Evolutionary conservation across 2,329 filamentous ascomycete genomes (phyloP).

Genomic region (Cadophora luteo-olivacea): DNA sequence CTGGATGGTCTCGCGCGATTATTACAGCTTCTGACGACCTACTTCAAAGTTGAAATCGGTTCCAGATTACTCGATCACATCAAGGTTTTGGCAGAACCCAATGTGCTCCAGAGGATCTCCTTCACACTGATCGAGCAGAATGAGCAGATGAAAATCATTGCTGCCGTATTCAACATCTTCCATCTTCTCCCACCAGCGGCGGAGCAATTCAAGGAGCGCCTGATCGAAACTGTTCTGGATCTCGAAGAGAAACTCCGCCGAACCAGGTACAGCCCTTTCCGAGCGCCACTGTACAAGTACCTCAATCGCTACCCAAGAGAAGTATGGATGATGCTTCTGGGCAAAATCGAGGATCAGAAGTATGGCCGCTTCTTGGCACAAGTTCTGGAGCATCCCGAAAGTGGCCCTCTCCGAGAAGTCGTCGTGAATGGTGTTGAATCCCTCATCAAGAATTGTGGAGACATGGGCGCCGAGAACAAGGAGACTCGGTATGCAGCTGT

Average conservation of each 20-base stretch:
- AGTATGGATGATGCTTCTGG: slow-evolving; percentile 80
- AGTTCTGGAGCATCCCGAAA: slow-evolving; percentile 77
- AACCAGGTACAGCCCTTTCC: slow-evolving; percentile 91
- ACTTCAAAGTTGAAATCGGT: slow-evolving; percentile 99
- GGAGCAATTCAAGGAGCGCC: slow-evolving; percentile 85
- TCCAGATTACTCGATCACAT: slow-evolving; percentile 92
- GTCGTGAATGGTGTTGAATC: slow-evolving; percentile 76
- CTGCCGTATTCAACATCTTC: slow-evolving; percentile 95
- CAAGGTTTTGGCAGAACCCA: slow-evolving; percentile 84
- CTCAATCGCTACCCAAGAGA: slow-evolving; percentile 92
- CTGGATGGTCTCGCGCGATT: slow-evolving; percentile 90
- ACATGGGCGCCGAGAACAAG: slow-evolving; percentile 67
- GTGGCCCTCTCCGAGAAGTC: slow-evolving; percentile 74
- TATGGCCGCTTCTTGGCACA: slow-evolving; percentile 94
- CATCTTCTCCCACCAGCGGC: slow-evolving; percentile 92
- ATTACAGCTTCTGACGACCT: slow-evolving; percentile 90
- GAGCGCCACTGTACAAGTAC: slow-evolving; percentile 88
- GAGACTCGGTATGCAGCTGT: slow-evolving; percentile 73
- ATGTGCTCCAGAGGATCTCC: slow-evolving; percentile 83
- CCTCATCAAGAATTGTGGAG: slow-evolving; percentile 72
- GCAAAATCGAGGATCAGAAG: slow-evolving; percentile 80
- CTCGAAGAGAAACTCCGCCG: slow-evolving; percentile 84
- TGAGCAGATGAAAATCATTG: slow-evolving; percentile 90
- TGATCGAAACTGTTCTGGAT: slow-evolving; percentile 89
- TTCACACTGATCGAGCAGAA: slow-evolving; percentile 96